Percentiles rank a stretch among this genome's conserved stretches.
Conservation (phyloP, 495 filamentous ascomycete genomes). For the Clohesyomyces aquaticus region DNA sequence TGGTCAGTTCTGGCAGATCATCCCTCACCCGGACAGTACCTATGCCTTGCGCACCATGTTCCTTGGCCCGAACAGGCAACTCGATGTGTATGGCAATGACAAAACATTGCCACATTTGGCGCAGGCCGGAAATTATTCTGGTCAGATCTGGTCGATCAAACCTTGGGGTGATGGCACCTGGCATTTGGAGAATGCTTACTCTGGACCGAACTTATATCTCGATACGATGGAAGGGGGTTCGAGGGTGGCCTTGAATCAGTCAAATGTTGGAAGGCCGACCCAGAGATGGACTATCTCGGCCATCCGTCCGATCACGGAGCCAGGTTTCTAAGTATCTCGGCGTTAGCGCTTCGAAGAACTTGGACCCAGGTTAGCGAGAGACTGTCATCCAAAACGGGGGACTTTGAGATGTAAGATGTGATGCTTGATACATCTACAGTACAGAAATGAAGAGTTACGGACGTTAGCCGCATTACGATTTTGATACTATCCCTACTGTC, state of each 20-base stretch:
- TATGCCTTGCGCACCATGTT: slow-evolving; percentile 24
- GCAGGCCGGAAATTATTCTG: slow-evolving; percentile 6
- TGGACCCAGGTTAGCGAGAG: too few relatives aligned
- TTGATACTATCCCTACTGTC: too few relatives aligned
- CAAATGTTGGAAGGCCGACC: slow-evolving; percentile 29
- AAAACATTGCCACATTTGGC: slow-evolving; percentile 13
- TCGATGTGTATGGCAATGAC: slow-evolving; percentile 26
- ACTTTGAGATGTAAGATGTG: too few relatives aligned
- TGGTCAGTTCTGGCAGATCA: slow-evolving; percentile 34
- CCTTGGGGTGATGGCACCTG: slow-evolving; percentile 32
- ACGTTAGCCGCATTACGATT: too few relatives aligned
- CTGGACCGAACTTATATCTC: slow-evolving; percentile 22
- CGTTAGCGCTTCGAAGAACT: background rate
- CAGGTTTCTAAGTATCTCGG: background rate
- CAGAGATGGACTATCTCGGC: slow-evolving; percentile 29
- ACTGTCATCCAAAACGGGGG: too few relatives aligned
- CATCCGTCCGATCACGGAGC: slow-evolving; percentile 19
- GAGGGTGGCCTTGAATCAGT: slow-evolving; percentile 23
- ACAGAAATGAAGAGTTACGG: too few relatives aligned
- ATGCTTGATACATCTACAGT: too few relatives aligned
- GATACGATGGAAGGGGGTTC: slow-evolving; percentile 29
- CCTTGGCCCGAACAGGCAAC: slow-evolving; percentile 17
- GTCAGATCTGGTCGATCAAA: slow-evolving; percentile 32
- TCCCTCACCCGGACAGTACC: background rate
- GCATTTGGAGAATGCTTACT: slow-evolving; percentile 29